These are phyloP conservation scores for Arabidopsis arenosa DNA, from an alignment of 345 rosid species.

Conservation along the genomic window DNA sequence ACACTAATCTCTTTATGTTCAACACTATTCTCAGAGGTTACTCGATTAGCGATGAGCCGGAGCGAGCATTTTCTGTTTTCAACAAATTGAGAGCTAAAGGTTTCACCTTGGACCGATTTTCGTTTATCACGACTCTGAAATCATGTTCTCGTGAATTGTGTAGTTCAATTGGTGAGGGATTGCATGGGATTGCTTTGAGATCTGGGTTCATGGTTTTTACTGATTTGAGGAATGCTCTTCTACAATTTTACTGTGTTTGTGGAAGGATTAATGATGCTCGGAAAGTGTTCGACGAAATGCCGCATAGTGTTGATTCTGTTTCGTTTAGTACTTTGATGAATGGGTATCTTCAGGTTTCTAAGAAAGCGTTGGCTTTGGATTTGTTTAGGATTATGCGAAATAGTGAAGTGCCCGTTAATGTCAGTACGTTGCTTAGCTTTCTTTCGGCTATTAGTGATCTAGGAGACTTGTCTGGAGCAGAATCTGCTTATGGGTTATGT, in stretches of 20 bases:
- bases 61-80: conserved; percentile 56
- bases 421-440: conserved; percentile 50
- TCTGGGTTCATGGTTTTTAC: conserved; percentile 55
- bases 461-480: conserved; percentile 47
- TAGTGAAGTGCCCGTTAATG: conserved; percentile 43
- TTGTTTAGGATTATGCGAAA: conserved; percentile 51
- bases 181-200: conserved; percentile 60
- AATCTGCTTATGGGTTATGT: conserved; percentile 56
- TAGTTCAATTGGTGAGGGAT: conserved; percentile 44
- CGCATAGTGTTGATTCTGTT: conserved; percentile 52
- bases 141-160: conserved; percentile 51
- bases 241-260: conserved; percentile 51
- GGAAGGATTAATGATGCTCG: conserved; percentile 51
- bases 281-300: conserved; percentile 65
- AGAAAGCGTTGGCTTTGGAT: conserved; percentile 40
- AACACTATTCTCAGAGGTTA: conserved; percentile 64
- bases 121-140: conserved; percentile 60
- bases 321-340: conserved; percentile 66
- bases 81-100: conserved; percentile 57
- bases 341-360: conserved; percentile 51
- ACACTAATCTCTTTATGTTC: conserved; percentile 67
- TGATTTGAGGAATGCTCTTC: conserved; percentile 57
- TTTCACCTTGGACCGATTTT: conserved; percentile 60
- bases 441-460: conserved; percentile 52
- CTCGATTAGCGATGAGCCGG: conserved; percentile 55